Evolutionary conservation across 2,329 filamentous ascomycete genomes (phyloP), one percentile per base, ranked within the genome.

Genomic region (Neonectria hederae): DNA sequence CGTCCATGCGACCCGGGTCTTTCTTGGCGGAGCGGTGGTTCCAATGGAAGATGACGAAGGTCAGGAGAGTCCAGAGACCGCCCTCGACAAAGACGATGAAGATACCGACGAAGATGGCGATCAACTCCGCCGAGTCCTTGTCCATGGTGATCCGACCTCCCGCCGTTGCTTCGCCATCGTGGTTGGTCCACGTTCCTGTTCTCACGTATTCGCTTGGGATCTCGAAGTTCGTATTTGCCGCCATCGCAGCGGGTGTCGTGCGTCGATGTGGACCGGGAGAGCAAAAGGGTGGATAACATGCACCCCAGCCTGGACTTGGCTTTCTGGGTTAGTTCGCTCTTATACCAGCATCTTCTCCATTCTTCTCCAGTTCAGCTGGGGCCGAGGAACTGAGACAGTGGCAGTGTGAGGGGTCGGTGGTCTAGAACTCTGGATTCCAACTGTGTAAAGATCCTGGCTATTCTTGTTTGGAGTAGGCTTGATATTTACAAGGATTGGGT

Each of bases 81-180:
- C 40, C 28, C 10, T 43, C 55, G 28, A 58, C 43, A 11, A 58
- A 58, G 28, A 58, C 55, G 32, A 58, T 28, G 30, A 58, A 58
- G 32, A 58, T 58, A 42, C 55, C 55, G 45, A 58, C 30, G 45
- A 58, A 58, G 55, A 58, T 51, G 55, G 40, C 43, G 10, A 58
- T 22, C 42, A 58, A 21, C 9, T 58, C 55, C 7, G 55, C 55
- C 21, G n/a, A 51, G 13, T 49, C 42, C 55, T 58, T 58, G 13
- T 24, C 28, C 55, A 58, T 42, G 55, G 55, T 58, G 22, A 58
- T 38, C 14, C 49, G 43, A 21, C 55, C 55, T 13, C 45, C 28
- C 43, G 21, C 9, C 42, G 22, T 22, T 10, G 28, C 22, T 19
- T 22, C 9, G 26, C 22, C 45, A 28, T 58, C 30, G 43, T 45